Conservation (phyloP, 2,329 filamentous ascomycete species). For the Neurospora sp. region DNA sequence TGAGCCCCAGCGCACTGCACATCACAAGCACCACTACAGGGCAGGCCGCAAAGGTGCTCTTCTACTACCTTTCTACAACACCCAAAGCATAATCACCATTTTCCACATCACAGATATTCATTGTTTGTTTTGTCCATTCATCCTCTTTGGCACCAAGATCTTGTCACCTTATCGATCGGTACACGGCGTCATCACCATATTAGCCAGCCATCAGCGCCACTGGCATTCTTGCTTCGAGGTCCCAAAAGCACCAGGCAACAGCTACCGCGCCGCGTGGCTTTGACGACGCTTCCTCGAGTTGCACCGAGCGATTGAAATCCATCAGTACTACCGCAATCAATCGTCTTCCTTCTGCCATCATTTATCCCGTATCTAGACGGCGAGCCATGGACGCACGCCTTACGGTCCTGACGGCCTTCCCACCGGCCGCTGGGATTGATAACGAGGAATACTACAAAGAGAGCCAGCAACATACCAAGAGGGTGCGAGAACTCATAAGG, state of each 20-base stretch:
- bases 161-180: not conserved
- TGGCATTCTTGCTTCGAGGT: not conserved
- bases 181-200: not conserved
- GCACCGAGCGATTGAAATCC: not conserved
- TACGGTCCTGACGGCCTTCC: slow-evolving; percentile 32
- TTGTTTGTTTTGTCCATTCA: not conserved
- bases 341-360: not conserved
- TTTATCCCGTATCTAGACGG: not conserved
- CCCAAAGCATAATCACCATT: not conserved
- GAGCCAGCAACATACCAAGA: slow-evolving; percentile 27
- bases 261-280: not conserved
- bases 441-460: slow-evolving; percentile 31
- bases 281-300: not conserved
- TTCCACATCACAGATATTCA: not conserved
- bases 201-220: not conserved
- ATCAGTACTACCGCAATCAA: not conserved
- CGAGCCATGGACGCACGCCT: slow-evolving; percentile 27
- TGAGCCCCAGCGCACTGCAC: not conserved
- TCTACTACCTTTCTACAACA: not conserved
- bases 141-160: not conserved
- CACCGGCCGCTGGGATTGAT: slow-evolving; percentile 21
- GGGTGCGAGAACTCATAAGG: slow-evolving; percentile 28
- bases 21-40: not conserved
- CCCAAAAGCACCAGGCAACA: not conserved
- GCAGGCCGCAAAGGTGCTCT: not conserved